Base-by-base conservation (phyloP, 169 alveolate species). In the Pseudocohnilembus persalinus region DNA sequence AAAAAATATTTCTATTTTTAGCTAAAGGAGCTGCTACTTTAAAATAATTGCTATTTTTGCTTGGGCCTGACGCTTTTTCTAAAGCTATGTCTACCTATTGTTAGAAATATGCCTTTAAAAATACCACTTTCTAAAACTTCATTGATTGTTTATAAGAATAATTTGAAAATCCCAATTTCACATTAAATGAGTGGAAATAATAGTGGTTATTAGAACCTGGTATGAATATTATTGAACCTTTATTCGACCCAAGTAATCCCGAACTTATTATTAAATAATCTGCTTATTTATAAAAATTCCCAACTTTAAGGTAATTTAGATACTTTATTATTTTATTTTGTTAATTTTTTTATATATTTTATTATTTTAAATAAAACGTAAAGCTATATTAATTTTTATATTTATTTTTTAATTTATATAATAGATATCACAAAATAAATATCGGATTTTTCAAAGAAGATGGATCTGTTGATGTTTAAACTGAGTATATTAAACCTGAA, bases 21-120 rank as follows among this genome's bases (percentile, higher is more conserved):
- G 68, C 68, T 4, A 85, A 82, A 74, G 87, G 87, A 33, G 87
- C 87, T 30, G 83, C 94, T 1, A 90, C 93, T 73, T 83, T 95
- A 29, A 88, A 82, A 84, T 81, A 90, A 87, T 82, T 93, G n/a
- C 88, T 83, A 84, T 91, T 89, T 81, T 89, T 85, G 88, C 77
- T 95, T 31, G 96, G 96, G 1, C 83, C 88, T 83, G 87, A 88
- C 26, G 78, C 87, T 29, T 83, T 94, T 68, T 83, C 76, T 63
- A 88, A 92, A 76, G 95, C 95, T 76, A 85, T 89, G 28, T 83
- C 88, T 29, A 65, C 68, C 74, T 94, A 94, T 87, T 84, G 92
- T 27, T 63, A 88, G 30, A 90, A 88, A 82, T 85, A 89, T 88
- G 82, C 76, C 30, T 91, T 82, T 83, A 81, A 85, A 73, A 91